Evolutionary conservation across 2,329 filamentous ascomycete genomes (phyloP).

Genomic region (Neophaeococcomyces mojaviensis): DNA sequence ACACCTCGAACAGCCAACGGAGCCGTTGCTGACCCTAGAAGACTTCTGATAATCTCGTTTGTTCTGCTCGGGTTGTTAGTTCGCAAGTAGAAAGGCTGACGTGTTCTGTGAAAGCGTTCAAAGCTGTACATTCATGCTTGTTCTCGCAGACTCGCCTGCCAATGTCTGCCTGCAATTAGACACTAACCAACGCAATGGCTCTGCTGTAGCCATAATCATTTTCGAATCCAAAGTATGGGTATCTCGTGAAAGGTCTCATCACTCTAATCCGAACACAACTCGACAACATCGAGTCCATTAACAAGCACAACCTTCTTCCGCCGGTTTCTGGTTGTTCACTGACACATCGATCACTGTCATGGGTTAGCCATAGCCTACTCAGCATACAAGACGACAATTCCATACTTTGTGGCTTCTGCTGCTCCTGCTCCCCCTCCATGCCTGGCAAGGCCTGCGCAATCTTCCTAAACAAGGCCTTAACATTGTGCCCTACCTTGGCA

Average conservation of each 20-base stretch:
- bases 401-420: conserved; percentile 22
- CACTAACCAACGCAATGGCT: neutral
- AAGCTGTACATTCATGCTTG: neutral
- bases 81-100: too few relatives aligned
- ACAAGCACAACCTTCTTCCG: conserved; percentile 22
- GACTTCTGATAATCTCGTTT: too few relatives aligned
- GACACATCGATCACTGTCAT: conserved; percentile 22
- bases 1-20: too few relatives aligned
- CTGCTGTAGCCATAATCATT: neutral
- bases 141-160: neutral
- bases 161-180: neutral
- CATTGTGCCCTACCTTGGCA: conserved; percentile 94
- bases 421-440: conserved; percentile 83
- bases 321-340: conserved; percentile 21
- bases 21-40: too few relatives aligned
- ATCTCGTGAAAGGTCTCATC: neutral
- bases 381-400: neutral
- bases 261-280: neutral
- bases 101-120: neutral
- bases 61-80: too few relatives aligned
- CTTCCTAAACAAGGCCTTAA: conserved; percentile 93
- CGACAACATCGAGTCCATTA: conserved; percentile 4
- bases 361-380: conserved; percentile 1
- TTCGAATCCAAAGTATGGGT: neutral
- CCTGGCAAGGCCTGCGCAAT: conserved; percentile 96